phyloP scores from a whole-genome alignment of 164 flowering plant genomes.

The Akebia trifoliata region DNA sequence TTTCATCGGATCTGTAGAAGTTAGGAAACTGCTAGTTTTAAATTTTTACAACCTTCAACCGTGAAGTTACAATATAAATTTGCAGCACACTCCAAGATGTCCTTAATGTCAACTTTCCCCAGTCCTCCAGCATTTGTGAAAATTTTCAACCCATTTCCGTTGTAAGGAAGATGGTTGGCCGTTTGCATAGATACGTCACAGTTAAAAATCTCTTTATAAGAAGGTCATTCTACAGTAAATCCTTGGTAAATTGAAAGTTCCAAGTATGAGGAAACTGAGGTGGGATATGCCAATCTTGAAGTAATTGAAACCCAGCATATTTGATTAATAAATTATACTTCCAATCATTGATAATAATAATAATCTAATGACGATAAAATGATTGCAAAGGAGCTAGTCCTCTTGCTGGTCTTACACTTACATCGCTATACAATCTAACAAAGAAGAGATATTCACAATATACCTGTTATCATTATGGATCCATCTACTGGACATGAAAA shows the following conservation, averaged over 20 bases:
- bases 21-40: slow-evolving; percentile 34
- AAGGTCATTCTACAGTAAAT: neutral
- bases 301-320: neutral
- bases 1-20: slow-evolving; percentile 27
- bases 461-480: slow-evolving; percentile 97
- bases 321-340: neutral
- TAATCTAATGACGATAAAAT: neutral
- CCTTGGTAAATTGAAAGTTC: neutral
- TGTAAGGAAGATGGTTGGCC: slow-evolving; percentile 99
- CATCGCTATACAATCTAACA: neutral
- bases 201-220: neutral
- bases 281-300: neutral
- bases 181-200: slow-evolving; percentile 25
- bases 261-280: neutral
- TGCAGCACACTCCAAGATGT: slow-evolving; percentile 86
- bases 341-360: neutral
- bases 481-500: slow-evolving; percentile 86
- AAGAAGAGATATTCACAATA: neutral
- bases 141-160: slow-evolving; percentile 94
- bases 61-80: slow-evolving; percentile 46
- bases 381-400: neutral
- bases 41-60: slow-evolving; percentile 32
- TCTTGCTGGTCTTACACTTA: neutral
- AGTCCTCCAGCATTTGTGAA: slow-evolving; percentile 92
- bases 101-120: slow-evolving; percentile 88